These are phyloP conservation scores for Teunomyces gatunensis DNA, from an alignment of 805 yeast genomes.

Conservation along the genomic window DNA sequence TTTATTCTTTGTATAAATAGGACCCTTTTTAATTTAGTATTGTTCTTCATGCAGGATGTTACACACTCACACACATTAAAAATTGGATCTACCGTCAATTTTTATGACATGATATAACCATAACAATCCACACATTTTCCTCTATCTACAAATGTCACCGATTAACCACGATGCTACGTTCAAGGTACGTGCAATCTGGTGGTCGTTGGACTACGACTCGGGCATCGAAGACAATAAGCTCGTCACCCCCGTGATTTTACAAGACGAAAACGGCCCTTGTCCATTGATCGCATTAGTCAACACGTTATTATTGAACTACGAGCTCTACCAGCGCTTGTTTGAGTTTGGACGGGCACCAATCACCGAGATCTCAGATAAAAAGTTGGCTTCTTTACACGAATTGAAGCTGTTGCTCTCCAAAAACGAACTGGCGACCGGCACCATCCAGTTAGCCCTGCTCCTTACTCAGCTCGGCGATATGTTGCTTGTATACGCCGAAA, in stretches of 20 bases:
- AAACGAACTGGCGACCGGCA: constrained; percentile 10
- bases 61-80: no score
- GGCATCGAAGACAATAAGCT: constrained; percentile 25
- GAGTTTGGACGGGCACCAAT: constrained; percentile 6
- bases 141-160: neutral
- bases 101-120: neutral
- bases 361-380: constrained; percentile 5
- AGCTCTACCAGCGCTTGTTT: constrained; percentile 19
- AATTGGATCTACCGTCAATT: neutral
- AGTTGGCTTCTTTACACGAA: constrained; percentile 13
- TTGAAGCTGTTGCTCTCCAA: constrained; percentile 16
- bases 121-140: neutral
- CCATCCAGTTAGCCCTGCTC: constrained; percentile 34
- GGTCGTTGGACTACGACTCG: constrained; percentile 25
- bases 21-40: no score
- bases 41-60: neutral
- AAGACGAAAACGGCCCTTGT: constrained; percentile 85
- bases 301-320: constrained; percentile 55
- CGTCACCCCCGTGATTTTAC: constrained; percentile 60
- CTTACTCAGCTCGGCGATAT: constrained; percentile 51
- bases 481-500: constrained; percentile 25
- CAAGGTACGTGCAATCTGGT: constrained; percentile 24
- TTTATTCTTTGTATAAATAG: neutral
- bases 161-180: constrained; percentile 2
- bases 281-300: constrained; percentile 79